Conservation (phyloP, 2,329 filamentous ascomycete genomes). For the Diaporthe longicolla region DNA sequence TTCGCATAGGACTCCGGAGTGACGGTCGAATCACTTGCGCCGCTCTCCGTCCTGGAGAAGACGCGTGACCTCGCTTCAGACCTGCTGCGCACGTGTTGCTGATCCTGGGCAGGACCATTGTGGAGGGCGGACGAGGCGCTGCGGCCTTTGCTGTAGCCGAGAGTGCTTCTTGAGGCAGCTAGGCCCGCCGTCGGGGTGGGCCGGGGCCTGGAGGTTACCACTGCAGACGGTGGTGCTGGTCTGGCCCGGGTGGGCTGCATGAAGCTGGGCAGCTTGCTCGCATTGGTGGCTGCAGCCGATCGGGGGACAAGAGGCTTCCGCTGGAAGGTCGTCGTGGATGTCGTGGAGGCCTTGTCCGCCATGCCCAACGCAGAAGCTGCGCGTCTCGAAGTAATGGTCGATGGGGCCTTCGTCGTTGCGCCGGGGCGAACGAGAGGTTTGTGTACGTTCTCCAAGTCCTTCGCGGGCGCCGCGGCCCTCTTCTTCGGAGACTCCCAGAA, state of each 20-base stretch:
- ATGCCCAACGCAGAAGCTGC: slow-evolving; percentile 68
- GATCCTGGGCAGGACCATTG: slow-evolving; percentile 41
- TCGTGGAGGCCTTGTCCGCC: slow-evolving; percentile 46
- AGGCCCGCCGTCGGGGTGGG: slow-evolving; percentile 67
- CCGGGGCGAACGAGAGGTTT: slow-evolving; percentile 42
- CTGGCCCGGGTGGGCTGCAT: slow-evolving; percentile 43
- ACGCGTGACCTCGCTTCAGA: slow-evolving; percentile 42
- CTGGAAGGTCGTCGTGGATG: slow-evolving; percentile 45
- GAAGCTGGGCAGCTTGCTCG: slow-evolving; percentile 39
- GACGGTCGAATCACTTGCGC: slow-evolving; percentile 59
- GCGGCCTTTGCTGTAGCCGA: slow-evolving; percentile 88
- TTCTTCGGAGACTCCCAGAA: slow-evolving; percentile 62
- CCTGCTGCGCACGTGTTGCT: slow-evolving; percentile 43
- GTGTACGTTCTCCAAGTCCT: slow-evolving; percentile 35
- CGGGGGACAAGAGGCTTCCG: slow-evolving; percentile 43
- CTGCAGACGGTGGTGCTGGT: slow-evolving; percentile 55
- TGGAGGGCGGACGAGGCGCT: slow-evolving; percentile 64
- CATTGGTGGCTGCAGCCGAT: slow-evolving; percentile 43
- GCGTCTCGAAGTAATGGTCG: slow-evolving; percentile 67
- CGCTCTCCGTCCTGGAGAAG: slow-evolving; percentile 53
- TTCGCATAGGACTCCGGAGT: slow-evolving; percentile 62
- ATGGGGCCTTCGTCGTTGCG: slow-evolving; percentile 52
- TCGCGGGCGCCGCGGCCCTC: slow-evolving; percentile 50
- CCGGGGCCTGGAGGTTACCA: slow-evolving; percentile 49
- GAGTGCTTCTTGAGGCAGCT: slow-evolving; percentile 81